Base-by-base conservation (phyloP, 768 basidiomycete genomes). In the Leccinum disarticulatum region DNA sequence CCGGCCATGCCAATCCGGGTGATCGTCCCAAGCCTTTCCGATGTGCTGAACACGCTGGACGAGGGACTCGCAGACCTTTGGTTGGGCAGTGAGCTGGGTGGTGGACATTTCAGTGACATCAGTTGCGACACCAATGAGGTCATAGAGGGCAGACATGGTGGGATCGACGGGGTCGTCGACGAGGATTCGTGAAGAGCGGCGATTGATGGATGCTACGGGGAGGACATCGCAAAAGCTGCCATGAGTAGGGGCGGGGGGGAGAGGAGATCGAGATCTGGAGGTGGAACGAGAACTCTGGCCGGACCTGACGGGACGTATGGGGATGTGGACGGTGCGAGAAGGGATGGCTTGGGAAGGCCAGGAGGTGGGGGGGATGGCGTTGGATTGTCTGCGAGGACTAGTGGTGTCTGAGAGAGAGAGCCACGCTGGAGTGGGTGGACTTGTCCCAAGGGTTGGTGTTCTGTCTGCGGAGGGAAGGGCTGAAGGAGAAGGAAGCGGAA, bases 1-100 rank as follows among this genome's bases (percentile, higher is more conserved):
- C 58, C 96, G 83, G 27, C 97, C 95, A 66, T 95, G 93, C 91
- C 95, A 98, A 72, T 98, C 95, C 22, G 95, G 93, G 75, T 98
- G 93, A 54, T 96, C 93, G 65, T 98, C 95, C 97, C 97, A 98
- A 6, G 89, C 89, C 71, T 87, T 90, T 64, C 97, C 97, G 62
- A 98, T 91, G 60, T 82, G 82, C 75, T 97, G 95, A 1, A 98
- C 89, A 55, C 92, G 83, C 70, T 93, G 91, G 25, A 99, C 95
- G 61, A 95, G 83, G 60, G 87, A 81, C 66, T 90, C 88, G 74
- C 93, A 95, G 43, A 85, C 73, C 72, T 95, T 93, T 54, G 95
- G 88, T 62, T 90, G 85, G 8, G 90, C 82, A 0, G 92, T 94
- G 55, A 99, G 86, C 63, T 93, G 88, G 4, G 87, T 80, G 59